Percentiles rank a stretch among this genome's conserved stretches.
Conservation (phyloP, 352 stramenopile species). For the Globisporangium rhizosaccharum region DNA sequence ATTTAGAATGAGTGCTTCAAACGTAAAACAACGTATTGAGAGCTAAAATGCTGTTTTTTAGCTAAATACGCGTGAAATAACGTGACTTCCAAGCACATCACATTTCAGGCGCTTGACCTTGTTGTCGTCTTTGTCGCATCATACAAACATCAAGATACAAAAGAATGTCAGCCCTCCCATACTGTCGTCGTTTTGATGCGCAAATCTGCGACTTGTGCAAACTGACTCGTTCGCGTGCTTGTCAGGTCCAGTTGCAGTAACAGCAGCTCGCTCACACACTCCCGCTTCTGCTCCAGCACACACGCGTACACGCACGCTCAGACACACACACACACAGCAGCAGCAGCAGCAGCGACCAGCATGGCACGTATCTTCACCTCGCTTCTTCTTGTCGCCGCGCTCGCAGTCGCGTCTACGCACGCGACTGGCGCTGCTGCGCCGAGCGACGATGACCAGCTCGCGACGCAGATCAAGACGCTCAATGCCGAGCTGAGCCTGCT, state of each 20-base stretch:
- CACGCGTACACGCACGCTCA: not conserved
- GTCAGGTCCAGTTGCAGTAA: not conserved
- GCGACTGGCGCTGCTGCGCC: not conserved
- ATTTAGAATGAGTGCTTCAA: no score
- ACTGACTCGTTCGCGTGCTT: not conserved
- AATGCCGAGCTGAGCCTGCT: slow-evolving; percentile 3
- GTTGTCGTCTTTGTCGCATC: no score
- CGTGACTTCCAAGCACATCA: no score
- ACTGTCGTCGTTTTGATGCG: not conserved
- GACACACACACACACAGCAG: not conserved
- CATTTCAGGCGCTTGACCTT: no score
- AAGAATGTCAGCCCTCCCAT: no score
- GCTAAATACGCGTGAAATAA: no score
- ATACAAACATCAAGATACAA: not conserved
- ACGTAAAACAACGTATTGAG: no score
- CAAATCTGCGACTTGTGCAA: not conserved
- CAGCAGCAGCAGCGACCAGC: not conserved
- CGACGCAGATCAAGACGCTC: not conserved
- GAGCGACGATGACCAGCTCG: not conserved
- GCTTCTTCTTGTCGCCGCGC: slow-evolving; percentile 3
- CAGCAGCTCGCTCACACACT: not conserved
- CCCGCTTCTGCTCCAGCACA: not conserved
- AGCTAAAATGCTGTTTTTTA: no score
- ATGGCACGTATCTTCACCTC: slow-evolving; percentile 5
- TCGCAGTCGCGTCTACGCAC: slow-evolving; percentile 2